Percentiles rank a stretch among this genome's conserved stretches.
Evolutionary conservation across 2,329 filamentous ascomycete species (phyloP).

Genomic region (Aspergillus nomiae): DNA sequence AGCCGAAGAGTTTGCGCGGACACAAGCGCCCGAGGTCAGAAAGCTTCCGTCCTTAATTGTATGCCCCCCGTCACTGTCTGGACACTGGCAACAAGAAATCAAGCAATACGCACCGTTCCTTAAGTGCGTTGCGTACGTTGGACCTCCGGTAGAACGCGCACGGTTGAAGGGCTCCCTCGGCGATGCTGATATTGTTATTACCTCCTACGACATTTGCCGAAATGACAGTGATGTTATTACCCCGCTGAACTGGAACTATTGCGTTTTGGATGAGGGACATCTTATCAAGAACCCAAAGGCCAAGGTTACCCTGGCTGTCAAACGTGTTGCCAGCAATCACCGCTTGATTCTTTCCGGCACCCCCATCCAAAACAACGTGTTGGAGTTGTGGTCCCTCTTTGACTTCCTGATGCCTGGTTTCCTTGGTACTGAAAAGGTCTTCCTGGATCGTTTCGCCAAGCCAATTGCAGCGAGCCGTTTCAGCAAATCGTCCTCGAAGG

Average conservation of each 20-base stretch:
- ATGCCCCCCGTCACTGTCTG: constrained; percentile 92
- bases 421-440: constrained; percentile 94
- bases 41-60: constrained; percentile 89
- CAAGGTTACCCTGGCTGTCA: constrained; percentile 92
- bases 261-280: constrained; percentile 95
- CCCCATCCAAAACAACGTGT: constrained; percentile 95
- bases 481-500: constrained; percentile 95
- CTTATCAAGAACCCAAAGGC: constrained; percentile 98
- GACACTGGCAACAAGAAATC: constrained; percentile 98
- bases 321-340: constrained; percentile 86
- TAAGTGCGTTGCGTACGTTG: constrained; percentile 85
- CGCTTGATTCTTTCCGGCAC: constrained; percentile 95
- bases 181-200: constrained; percentile 89
- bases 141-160: constrained; percentile 77
- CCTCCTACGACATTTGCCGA: constrained; percentile 95
- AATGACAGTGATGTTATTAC: constrained; percentile 88
- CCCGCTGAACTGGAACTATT: constrained; percentile 92
- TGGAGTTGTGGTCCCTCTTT: constrained; percentile 96
- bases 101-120: constrained; percentile 95
- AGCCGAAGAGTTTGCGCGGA: constrained; percentile 85
- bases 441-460: constrained; percentile 91
- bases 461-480: constrained; percentile 93
- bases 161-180: constrained; percentile 69
- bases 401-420: constrained; percentile 99
- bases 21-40: constrained; percentile 73